Percentiles rank a stretch among this genome's conserved stretches.
phyloP scores from a whole-genome alignment of 2,329 filamentous ascomycete genomes.

The Gnomoniopsis sp. region DNA sequence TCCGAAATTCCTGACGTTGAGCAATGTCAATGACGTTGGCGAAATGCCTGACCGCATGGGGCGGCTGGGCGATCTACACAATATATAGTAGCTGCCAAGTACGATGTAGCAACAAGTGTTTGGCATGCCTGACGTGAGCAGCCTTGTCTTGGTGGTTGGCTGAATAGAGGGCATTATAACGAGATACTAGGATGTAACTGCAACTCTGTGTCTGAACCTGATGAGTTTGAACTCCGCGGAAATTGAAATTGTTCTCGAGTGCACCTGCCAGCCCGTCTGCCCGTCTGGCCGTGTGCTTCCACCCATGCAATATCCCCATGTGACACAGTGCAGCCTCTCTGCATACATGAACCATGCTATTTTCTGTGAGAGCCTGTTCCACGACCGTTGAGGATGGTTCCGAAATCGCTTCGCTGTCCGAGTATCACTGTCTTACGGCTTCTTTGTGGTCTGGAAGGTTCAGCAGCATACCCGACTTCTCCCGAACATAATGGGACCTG shows the following conservation, averaged over 20 bases:
- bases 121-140: neutral
- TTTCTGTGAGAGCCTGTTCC: neutral
- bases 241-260: neutral
- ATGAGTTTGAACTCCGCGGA: neutral
- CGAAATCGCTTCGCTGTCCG: neutral
- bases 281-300: neutral
- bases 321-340: neutral
- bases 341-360: neutral
- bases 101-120: neutral
- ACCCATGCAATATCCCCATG: neutral
- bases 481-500: neutral
- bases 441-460: neutral
- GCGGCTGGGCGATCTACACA: too few species aligned
- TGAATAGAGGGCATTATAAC: neutral
- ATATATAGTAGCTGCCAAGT: too few species aligned
- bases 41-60: too few species aligned
- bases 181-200: neutral
- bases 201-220: too few species aligned
- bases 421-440: neutral
- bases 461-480: slow-evolving; percentile 2
- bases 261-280: neutral
- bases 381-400: neutral
- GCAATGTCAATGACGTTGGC: neutral
- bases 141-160: neutral
- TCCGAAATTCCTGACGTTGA: neutral